A percentile compares a stretch with the other conserved stretches of the same genome.
Conservation (phyloP, 176 grass and related monocot genomes). For the Oryza glumipatula region DNA sequence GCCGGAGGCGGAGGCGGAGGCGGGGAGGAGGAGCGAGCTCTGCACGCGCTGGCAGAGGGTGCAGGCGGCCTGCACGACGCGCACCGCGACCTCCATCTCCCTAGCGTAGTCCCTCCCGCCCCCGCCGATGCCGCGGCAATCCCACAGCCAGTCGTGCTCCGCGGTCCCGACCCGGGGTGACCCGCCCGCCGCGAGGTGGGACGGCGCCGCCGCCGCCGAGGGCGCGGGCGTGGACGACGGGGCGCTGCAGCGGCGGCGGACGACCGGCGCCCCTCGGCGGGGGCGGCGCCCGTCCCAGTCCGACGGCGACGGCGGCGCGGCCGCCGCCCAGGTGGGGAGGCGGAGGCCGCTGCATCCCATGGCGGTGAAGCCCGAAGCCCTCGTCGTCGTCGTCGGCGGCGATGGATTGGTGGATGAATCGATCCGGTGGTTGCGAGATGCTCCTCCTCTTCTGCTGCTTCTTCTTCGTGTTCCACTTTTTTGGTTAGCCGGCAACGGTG, state of each 20-base stretch:
- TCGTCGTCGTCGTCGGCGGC: not conserved
- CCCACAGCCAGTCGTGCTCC: slow-evolving; percentile 48
- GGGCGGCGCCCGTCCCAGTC: not conserved
- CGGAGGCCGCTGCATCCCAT: slow-evolving; percentile 49
- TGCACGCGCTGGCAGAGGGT: slow-evolving; percentile 85
- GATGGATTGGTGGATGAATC: too few species aligned
- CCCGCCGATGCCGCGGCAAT: slow-evolving; percentile 48
- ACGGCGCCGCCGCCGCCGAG: slow-evolving; percentile 6
- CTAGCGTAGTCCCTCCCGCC: slow-evolving; percentile 40
- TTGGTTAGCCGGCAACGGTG: slow-evolving; percentile 35
- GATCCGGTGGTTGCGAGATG: slow-evolving; percentile 30
- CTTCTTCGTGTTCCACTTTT: not conserved
- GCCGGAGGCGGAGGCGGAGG: not conserved
- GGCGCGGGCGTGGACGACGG: slow-evolving; percentile 4
- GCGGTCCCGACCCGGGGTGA: not conserved
- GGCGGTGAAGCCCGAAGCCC: not conserved
- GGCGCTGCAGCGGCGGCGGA: slow-evolving; percentile 24
- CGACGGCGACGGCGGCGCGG: not conserved
- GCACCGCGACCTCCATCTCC: slow-evolving; percentile 85
- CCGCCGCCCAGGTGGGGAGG: slow-evolving; percentile 21
- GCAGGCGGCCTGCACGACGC: slow-evolving; percentile 85
- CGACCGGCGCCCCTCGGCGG: not conserved
- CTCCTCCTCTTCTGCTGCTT: not conserved
- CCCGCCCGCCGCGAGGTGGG: not conserved
- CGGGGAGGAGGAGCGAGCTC: slow-evolving; percentile 49